Evolutionary conservation across 495 filamentous ascomycete species (phyloP), one percentile per base, ranked within the genome.

Genomic region (Jackrogersella minutella): DNA sequence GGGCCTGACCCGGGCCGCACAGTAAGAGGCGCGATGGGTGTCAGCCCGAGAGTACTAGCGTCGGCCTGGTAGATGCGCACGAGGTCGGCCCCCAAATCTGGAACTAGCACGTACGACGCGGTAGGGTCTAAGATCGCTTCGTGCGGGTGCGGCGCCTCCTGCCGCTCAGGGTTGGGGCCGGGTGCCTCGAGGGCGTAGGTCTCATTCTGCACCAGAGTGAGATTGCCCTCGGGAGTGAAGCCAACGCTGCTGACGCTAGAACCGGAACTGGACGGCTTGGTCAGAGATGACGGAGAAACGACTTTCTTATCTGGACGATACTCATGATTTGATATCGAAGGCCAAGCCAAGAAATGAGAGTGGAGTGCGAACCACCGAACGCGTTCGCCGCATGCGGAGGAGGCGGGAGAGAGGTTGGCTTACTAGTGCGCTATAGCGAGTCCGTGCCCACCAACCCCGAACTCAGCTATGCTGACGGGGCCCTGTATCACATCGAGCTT

Each of bases 61-160:
- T 87, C 75, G 59, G 89, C 84, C 24, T 70, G 66, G 74, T 86
- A 91, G 37, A 92, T 75, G 54, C 86, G 87, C 40, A 93, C 62
- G n/a, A 88, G 68, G 68, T 94, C 91, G 14, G 87, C 81, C 47
- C 91, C 90, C 5, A 94, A 79, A 58, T 94, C 91, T 8, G 91
- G 89, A 6, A 87, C 80, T 0, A 92, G 62, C 14, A 91, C 67
- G 76, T 86, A 93, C 19, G 78, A 69, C 0, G 81, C 85, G 0
- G 87, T 88, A 13, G 91, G 91, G 70, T 94, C 91, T 21, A 92
- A 72, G 64, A 91, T 68, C 26, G 83, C 85, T 54, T 90, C 77
- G 66, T 94, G 91, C 8, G 90, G 89, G 69, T 90, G 90, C n/a
- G 91, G 79, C 2, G 79, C 77, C 5, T 87, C 82, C 78, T 92